Evolutionary conservation across 805 yeast species (phyloP), one percentile per base, ranked within the genome.

Genomic region (Priceomyces medius): DNA sequence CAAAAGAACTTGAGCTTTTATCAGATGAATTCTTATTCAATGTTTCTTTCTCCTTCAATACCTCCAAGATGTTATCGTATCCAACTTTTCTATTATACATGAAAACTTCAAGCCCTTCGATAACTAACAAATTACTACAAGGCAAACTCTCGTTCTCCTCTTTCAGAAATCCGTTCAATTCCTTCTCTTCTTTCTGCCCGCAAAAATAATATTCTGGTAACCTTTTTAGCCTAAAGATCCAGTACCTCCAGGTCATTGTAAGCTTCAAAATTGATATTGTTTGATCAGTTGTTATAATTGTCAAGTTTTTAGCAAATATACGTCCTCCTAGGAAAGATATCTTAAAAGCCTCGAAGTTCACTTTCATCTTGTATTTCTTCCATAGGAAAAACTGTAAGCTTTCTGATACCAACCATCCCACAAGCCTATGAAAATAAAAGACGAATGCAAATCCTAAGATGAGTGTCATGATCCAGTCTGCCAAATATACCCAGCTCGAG

Each of bases 181-280:
- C 48, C 13, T 35, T 17, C n/a, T 16, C 19, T 5, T 31, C 48
- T 12, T 29, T 58, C 3, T 42, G 35, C 3, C 53, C 49, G 8
- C 53, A 55, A 18, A 58, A 48, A 20, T 49, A 53, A 38, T 68
- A 61, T 27, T 63, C 66, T 2, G 77, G 60, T 17, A 66, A 49
- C 40, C 80, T 58, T 9, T 74, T 68, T 23, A 63, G 49, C 3
- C 68, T 64, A 38, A 88, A 49, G 13, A 68, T 66, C 98, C 98
- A 93, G 59, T 88, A 91, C 45, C 95, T 64, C 98, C 98, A 93
- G 0, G 95, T 86, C 20, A 91, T 56, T 51, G 80, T 78, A 1
- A 91, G 85, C 45, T 83, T 81, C 20, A 86, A 73, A 1, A 86
- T 71, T 7, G 88, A 77, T 1, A 88, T 55, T 2, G 95, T 80